phyloP scores from a whole-genome alignment of 805 yeast genomes.

The Osmozyma mogii region DNA sequence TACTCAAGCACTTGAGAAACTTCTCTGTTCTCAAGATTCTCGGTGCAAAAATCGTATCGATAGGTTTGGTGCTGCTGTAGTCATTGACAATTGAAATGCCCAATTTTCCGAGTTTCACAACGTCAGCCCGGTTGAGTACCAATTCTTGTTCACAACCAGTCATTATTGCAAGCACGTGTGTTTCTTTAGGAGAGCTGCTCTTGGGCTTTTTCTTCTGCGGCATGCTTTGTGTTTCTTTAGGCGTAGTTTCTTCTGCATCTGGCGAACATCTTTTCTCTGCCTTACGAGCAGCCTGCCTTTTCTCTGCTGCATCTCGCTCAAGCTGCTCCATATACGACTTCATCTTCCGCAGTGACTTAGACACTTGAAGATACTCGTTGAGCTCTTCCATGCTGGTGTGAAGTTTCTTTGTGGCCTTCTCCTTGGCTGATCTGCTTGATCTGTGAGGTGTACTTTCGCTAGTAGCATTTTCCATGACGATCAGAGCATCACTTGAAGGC shows the following conservation, averaged over 20 bases:
- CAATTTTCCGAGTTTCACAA: conserved; percentile 32
- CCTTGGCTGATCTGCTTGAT: conserved; percentile 50
- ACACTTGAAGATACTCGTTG: conserved; percentile 48
- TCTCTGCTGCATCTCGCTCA: conserved; percentile 10
- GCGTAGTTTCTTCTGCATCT: too few relatives aligned
- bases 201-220: too few relatives aligned
- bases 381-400: conserved; percentile 65
- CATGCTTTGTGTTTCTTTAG: too few relatives aligned
- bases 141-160: conserved; percentile 57
- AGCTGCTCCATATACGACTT: conserved; percentile 28
- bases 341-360: conserved; percentile 37
- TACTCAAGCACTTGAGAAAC: conserved; percentile 63
- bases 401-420: conserved; percentile 55
- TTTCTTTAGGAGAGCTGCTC: conserved; percentile 18
- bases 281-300: conserved; percentile 4
- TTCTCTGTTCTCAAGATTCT: conserved; percentile 80
- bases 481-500: too few relatives aligned
- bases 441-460: conserved; percentile 3
- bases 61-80: conserved; percentile 28
- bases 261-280: too few relatives aligned
- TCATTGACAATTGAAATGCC: conserved; percentile 52
- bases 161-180: conserved; percentile 41
- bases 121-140: conserved; percentile 34
- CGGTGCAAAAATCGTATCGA: conserved; percentile 65
- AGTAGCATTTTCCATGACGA: not conserved